These are phyloP conservation scores for Acorus gramineus DNA, from an alignment of 106 monocot species.

Conservation along the genomic window DNA sequence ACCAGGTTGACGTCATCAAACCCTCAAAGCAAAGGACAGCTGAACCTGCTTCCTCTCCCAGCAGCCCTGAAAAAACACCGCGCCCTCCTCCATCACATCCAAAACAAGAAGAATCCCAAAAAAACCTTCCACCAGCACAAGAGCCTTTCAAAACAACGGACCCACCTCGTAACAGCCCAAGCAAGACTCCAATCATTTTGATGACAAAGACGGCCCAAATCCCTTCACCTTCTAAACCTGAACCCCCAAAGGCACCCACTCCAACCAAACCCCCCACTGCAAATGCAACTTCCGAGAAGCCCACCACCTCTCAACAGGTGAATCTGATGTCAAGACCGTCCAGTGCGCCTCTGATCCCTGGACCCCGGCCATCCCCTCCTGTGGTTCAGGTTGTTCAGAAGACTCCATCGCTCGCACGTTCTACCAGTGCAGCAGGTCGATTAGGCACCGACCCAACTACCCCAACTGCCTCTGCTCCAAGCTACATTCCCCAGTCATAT, in stretches of 20 bases:
- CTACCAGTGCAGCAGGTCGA: slow-evolving; percentile 52
- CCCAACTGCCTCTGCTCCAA: slow-evolving; percentile 33
- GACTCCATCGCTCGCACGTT: slow-evolving; percentile 42
- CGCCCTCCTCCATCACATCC: slow-evolving; percentile 7
- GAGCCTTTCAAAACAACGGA: not conserved
- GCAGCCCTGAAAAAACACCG: slow-evolving; percentile 24
- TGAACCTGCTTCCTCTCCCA: slow-evolving; percentile 27
- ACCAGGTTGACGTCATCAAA: slow-evolving; percentile 23
- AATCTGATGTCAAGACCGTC: slow-evolving; percentile 50
- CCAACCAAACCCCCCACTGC: slow-evolving; percentile 13
- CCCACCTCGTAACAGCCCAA: slow-evolving; percentile 4
- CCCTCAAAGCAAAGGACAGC: slow-evolving; percentile 11
- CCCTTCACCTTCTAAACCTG: slow-evolving; percentile 22
- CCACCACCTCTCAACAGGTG: slow-evolving; percentile 9
- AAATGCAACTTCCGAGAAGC: slow-evolving; percentile 13
- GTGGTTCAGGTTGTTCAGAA: slow-evolving; percentile 23
- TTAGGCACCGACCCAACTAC: slow-evolving; percentile 40
- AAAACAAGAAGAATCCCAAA: slow-evolving; percentile 8
- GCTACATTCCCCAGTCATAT: slow-evolving; percentile 63
- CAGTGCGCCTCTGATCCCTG: slow-evolving; percentile 70
- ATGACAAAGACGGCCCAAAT: slow-evolving; percentile 14
- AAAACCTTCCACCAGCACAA: not conserved
- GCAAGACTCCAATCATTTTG: not conserved
- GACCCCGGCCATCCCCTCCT: slow-evolving; percentile 33
- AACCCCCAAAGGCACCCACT: slow-evolving; percentile 24